Base-by-base conservation (phyloP, 768 basidiomycete species). In the Mycena rosella region DNA sequence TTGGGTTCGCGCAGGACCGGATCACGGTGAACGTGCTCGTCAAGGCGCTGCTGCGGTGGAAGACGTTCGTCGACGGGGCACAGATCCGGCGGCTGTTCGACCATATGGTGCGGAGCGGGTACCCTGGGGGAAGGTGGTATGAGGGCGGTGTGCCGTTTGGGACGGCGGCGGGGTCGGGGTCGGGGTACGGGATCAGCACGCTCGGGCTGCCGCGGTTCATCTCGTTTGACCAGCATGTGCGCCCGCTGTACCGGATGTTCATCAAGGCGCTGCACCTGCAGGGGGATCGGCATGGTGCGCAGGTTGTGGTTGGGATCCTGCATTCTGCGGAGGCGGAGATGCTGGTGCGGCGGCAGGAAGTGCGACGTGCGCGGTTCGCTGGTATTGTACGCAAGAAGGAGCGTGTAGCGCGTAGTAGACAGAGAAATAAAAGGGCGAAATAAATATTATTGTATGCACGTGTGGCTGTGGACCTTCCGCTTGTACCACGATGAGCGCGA, bases 231-330 rank as follows among this genome's bases (percentile, higher is more conserved):
- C 82, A 79, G 62, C 91, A 93, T 74, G 82, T 88, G n/a, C 80
- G 82, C 63, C 93, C 93, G 45, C 73, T 94, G 77, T 90, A 90
- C 76, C 90, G 84, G 80, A 89, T 89, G 87, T 89, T 94, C 77
- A 86, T 91, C 73, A 88, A 85, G 72, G 88, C 87, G 17, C 85
- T 94, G 68, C 84, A 87, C 74, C 56, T 81, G 45, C 78, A 88
- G 30, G 84, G 84, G 24, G 92, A 95, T 74, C 67, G 74, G 9
- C 75, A 75, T 14, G 88, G 87, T 44, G 90, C 88, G 27, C 79
- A 82, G 73, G 81, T 68, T 48, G 83, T 91, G 24, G 71, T 89
- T 26, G 86, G 83, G 24, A 88, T 91, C 63, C 71, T 92, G 72
- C 87, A 85, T 67, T 82, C 79, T 40, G 85, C 83, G 67, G 75